phyloP scores from a whole-genome alignment of 1,284 basidiomycete genomes.

The Malassezia sympodialis region DNA sequence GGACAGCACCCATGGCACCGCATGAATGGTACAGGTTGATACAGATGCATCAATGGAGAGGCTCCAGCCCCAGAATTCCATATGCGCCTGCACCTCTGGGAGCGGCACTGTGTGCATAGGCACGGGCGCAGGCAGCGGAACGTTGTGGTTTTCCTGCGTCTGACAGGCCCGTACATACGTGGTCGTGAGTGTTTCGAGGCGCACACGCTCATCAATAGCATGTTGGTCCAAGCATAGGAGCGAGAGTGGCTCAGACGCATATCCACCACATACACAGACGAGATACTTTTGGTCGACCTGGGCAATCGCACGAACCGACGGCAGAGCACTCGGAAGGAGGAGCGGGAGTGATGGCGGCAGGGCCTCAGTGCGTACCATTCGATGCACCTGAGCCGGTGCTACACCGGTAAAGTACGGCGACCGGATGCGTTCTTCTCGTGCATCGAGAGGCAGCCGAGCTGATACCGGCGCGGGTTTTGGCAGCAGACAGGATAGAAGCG shows the following conservation, averaged over 20 bases:
- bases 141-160: background rate
- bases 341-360: background rate
- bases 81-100: background rate
- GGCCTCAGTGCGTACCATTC: background rate
- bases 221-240: conserved; percentile 84
- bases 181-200: conserved; percentile 67
- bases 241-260: conserved; percentile 19
- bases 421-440: background rate
- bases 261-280: conserved; percentile 54
- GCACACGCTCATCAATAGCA: conserved; percentile 81
- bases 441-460: background rate
- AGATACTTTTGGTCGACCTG: conserved; percentile 85
- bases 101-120: background rate
- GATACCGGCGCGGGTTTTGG: background rate
- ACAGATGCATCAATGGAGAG: background rate
- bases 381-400: background rate
- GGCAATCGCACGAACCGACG: conserved; percentile 53
- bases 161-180: conserved; percentile 54
- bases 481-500: background rate
- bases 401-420: background rate
- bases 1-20: background rate
- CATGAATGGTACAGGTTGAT: background rate
- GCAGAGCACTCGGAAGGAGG: background rate
- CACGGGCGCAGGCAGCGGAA: background rate
- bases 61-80: conserved; percentile 1